Conservation (phyloP, 768 basidiomycete species). For the Agaricus blazei region DNA sequence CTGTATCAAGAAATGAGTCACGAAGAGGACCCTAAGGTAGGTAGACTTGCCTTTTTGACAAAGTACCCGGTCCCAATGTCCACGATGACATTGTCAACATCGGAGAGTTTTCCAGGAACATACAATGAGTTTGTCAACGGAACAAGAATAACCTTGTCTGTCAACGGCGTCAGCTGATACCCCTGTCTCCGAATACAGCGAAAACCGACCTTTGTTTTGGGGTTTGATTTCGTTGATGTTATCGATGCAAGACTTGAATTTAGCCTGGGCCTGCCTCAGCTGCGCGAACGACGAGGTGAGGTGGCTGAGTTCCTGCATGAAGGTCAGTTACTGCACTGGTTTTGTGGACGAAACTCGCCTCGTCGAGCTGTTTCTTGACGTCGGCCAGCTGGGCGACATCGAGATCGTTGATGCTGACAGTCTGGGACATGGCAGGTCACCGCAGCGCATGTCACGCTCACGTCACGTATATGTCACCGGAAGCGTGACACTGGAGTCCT, state of each 20-base stretch:
- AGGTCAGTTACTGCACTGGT: slow-evolving; percentile 1
- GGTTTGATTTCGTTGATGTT: slow-evolving; percentile 73
- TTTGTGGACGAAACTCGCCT: slow-evolving; percentile 41
- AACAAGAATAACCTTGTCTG: slow-evolving; percentile 86
- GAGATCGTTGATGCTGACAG: slow-evolving; percentile 77
- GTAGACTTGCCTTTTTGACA: slow-evolving; percentile 75
- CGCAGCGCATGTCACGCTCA: not conserved
- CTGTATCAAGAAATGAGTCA: slow-evolving; percentile 34
- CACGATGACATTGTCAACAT: slow-evolving; percentile 83
- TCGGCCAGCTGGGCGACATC: slow-evolving; percentile 84
- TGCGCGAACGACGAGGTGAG: slow-evolving; percentile 89
- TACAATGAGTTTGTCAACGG: slow-evolving; percentile 94
- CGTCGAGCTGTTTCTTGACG: slow-evolving; percentile 88
- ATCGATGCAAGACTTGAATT: slow-evolving; percentile 84
- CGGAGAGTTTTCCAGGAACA: slow-evolving; percentile 84
- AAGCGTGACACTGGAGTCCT: slow-evolving; percentile 8
- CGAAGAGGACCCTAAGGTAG: not conserved
- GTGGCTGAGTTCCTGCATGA: slow-evolving; percentile 79
- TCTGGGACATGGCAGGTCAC: slow-evolving; percentile 38
- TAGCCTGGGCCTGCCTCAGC: slow-evolving; percentile 88
- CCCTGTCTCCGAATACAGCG: not conserved
- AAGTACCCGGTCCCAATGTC: slow-evolving; percentile 97
- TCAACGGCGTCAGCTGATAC: not conserved
- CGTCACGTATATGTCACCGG: not conserved
- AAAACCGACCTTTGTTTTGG: slow-evolving; percentile 50